Evolutionary conservation across 202 grass and related monocot genomes (phyloP).

Genomic region (Musa balbisiana): DNA sequence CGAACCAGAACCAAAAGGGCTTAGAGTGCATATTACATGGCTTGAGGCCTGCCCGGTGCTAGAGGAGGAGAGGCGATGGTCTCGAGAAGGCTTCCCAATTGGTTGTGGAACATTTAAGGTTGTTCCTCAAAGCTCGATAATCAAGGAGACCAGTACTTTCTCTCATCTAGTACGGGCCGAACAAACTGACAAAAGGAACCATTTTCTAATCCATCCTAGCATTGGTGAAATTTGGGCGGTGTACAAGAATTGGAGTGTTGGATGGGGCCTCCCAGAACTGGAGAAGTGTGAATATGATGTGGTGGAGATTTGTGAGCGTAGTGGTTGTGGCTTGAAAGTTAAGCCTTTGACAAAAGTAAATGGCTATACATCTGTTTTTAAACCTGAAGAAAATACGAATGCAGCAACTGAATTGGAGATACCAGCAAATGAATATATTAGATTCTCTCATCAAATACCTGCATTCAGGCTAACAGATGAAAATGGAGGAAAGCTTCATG

Average conservation of each 20-base stretch:
- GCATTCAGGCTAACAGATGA: slow-evolving; percentile 49
- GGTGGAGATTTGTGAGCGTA: slow-evolving; percentile 47
- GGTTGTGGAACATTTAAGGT: slow-evolving; percentile 50
- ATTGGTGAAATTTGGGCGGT: slow-evolving; percentile 61
- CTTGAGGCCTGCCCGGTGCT: slow-evolving; percentile 38
- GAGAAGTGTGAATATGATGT: slow-evolving; percentile 54
- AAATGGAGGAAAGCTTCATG: slow-evolving; percentile 48
- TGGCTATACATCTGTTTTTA: slow-evolving; percentile 52
- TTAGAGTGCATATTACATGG: slow-evolving; percentile 45
- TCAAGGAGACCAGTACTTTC: slow-evolving; percentile 35
- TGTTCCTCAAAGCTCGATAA: slow-evolving; percentile 1
- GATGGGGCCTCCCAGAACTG: slow-evolving; percentile 49
- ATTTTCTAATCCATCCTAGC: slow-evolving; percentile 44
- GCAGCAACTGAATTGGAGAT: slow-evolving; percentile 31
- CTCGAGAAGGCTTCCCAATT: slow-evolving; percentile 31
- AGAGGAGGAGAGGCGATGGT: slow-evolving; percentile 44
- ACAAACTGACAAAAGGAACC: slow-evolving; percentile 26
- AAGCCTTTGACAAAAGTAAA: slow-evolving; percentile 44
- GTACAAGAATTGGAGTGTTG: slow-evolving; percentile 52
- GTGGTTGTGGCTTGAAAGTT: slow-evolving; percentile 33
- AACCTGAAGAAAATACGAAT: slow-evolving; percentile 18
- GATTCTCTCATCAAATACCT: slow-evolving; percentile 75
- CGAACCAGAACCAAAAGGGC: slow-evolving; percentile 24
- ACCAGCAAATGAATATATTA: slow-evolving; percentile 46
- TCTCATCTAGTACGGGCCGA: slow-evolving; percentile 43